Base-by-base conservation (phyloP, 2,329 filamentous ascomycete species). In the Scedosporium dehoogii region DNA sequence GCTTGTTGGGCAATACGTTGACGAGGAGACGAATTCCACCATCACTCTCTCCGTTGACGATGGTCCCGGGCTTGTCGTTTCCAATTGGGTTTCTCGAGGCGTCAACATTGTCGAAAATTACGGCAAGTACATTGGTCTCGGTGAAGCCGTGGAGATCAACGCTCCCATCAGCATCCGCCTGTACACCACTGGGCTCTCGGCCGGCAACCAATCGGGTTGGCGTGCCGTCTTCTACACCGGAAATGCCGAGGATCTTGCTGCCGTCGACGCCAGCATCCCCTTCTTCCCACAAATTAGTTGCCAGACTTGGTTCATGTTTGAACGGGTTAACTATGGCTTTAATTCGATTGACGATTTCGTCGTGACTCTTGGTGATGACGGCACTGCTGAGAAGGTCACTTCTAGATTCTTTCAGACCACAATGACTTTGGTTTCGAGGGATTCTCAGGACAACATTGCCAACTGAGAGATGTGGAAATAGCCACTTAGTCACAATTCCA, bases 31-130 rank as follows among this genome's bases (percentile, higher is more conserved):
- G 18, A 76, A 78, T 68, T 78, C 78, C 0, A 75, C 68, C 14
- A 66, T 80, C 14, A 71, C 71, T 0, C 69, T 81, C 16, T 63
- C 67, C 0, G 62, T 75, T 3, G 76, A 79, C 56, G 68, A 68
- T 7, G 75, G 73, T 0, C 73, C 77, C 0, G 77, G 78, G 0
- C 68, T 81, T 1, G 58, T 68, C 7, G 72, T 81, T 10, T 65
- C 70, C 7, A 66, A 68, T 42, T 80, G 76, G 72, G 66, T 70
- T 14, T 71, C 78, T 44, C 74, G 74, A 9, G 76, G 74, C 2
- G 74, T 76, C 29, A 72, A 79, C 58, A 71, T 79, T 0, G 65
- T 77, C 0, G 64, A 67, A 61, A 73, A 76, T 59, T 74, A 75
- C 51, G 66, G 65, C 9, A 63, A 63, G 58, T 73, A 70, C 65